These are phyloP conservation scores for Aspergillus hortae DNA, from an alignment of 2,329 filamentous ascomycete species.

Conservation along the genomic window DNA sequence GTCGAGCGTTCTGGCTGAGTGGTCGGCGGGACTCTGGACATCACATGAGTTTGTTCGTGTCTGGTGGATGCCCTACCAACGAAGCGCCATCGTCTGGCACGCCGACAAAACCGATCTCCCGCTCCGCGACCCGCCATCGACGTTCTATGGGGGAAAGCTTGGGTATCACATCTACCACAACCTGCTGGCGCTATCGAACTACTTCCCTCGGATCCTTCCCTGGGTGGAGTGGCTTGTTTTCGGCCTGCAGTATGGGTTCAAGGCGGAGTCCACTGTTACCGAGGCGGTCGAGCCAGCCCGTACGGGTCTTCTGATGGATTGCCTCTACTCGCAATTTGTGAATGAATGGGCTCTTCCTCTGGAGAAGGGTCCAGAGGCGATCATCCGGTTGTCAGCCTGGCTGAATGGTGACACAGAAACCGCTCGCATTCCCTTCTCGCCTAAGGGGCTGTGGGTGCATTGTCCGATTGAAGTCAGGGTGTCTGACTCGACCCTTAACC, in stretches of 20 bases:
- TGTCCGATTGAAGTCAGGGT: slow-evolving; percentile 91
- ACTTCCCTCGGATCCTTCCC: slow-evolving; percentile 73
- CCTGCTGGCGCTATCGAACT: slow-evolving; percentile 75
- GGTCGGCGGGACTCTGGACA: slow-evolving; percentile 75
- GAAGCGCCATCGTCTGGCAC: slow-evolving; percentile 82
- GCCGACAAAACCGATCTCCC: slow-evolving; percentile 72
- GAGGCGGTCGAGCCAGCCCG: slow-evolving; percentile 77
- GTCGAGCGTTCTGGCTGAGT: slow-evolving; percentile 63
- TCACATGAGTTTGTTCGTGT: slow-evolving; percentile 84
- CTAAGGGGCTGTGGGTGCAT: slow-evolving; percentile 77
- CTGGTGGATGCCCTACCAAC: slow-evolving; percentile 96
- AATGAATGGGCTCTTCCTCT: slow-evolving; percentile 97
- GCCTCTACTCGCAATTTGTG: slow-evolving; percentile 95
- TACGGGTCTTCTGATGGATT: slow-evolving; percentile 88
- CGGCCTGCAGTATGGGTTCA: slow-evolving; percentile 94
- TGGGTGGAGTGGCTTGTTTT: slow-evolving; percentile 96
- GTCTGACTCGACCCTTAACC: slow-evolving; percentile 59
- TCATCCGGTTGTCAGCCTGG: slow-evolving; percentile 81
- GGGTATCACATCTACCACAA: slow-evolving; percentile 93
- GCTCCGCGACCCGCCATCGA: slow-evolving; percentile 56
- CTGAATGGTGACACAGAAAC: slow-evolving; percentile 69
- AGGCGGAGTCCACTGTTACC: slow-evolving; percentile 59
- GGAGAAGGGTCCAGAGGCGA: slow-evolving; percentile 78
- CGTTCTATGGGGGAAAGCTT: slow-evolving; percentile 76
- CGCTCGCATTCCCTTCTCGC: slow-evolving; percentile 74